These are phyloP conservation scores for Paraglomus brasilianum DNA, from an alignment of 192 early-diverging fungal species.

Conservation along the genomic window DNA sequence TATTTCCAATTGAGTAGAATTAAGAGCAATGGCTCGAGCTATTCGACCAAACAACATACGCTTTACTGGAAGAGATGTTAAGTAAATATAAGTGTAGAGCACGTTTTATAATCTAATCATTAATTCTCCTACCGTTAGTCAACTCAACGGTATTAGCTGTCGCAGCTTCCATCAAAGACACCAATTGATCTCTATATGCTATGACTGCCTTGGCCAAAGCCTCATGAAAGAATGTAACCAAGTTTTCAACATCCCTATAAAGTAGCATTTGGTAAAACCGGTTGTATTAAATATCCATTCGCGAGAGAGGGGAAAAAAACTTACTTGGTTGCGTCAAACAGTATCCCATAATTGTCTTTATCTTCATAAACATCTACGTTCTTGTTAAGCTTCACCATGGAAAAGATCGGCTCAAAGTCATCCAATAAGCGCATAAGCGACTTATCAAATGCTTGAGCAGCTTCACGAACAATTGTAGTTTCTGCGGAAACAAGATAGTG, in stretches of 20 bases:
- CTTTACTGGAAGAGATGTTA: not conserved
- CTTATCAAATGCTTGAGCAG: conserved; percentile 14
- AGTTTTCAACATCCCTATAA: conserved; percentile 13
- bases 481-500: conserved; percentile 10
- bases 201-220: conserved; percentile 7
- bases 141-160: too few relatives aligned
- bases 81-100: too few relatives aligned
- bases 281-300: not conserved
- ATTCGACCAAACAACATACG: conserved; percentile 23
- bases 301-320: not conserved
- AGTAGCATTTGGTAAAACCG: not conserved
- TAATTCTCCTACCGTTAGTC: too few relatives aligned
- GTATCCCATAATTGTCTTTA: not conserved
- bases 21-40: conserved; percentile 22
- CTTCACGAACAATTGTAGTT: conserved; percentile 11
- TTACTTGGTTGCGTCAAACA: conserved; percentile 19
- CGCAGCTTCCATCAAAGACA: conserved; percentile 2
- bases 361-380: conserved; percentile 4
- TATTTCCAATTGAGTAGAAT: not conserved
- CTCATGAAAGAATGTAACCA: conserved; percentile 17
- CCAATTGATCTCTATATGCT: conserved; percentile 19
- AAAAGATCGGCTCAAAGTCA: conserved; percentile 19
- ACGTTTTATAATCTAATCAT: too few relatives aligned
- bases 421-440: conserved; percentile 8
- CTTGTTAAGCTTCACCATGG: not conserved